Evolutionary conservation across 2,329 filamentous ascomycete species (phyloP).

Genomic region (Diaporthe destruens): DNA sequence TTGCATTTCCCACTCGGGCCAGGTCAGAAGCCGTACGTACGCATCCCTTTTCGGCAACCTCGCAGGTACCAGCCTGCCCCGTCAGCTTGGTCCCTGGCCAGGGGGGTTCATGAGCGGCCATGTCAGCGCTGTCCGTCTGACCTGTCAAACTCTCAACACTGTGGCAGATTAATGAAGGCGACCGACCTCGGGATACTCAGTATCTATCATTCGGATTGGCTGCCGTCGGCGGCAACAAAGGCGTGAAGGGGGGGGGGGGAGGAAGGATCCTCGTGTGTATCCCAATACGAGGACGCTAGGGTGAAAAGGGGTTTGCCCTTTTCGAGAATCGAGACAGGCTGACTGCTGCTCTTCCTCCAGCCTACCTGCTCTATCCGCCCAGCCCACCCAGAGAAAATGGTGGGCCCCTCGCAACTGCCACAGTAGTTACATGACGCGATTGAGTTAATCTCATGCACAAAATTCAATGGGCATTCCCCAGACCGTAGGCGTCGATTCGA

Average conservation of each 20-base stretch:
- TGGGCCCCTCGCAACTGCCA: neutral
- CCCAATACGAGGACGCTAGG: constrained; percentile 41
- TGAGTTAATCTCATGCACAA: constrained; percentile 3
- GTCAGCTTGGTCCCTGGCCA: constrained; percentile 16
- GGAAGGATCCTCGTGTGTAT: constrained; percentile 27
- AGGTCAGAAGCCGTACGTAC: constrained; percentile 7
- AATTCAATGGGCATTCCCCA: constrained; percentile 3
- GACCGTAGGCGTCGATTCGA: neutral
- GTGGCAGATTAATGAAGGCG: constrained; percentile 1
- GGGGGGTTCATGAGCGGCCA: neutral
- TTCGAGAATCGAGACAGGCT: constrained; percentile 9
- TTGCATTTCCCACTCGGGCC: neutral
- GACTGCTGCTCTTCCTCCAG: constrained; percentile 23
- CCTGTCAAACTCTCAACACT: neutral
- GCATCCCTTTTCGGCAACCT: constrained; percentile 20
- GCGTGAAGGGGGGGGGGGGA: neutral
- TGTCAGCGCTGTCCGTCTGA: constrained; percentile 1
- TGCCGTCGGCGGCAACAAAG: constrained; percentile 26
- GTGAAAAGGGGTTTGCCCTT: constrained; percentile 26
- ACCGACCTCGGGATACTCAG: constrained; percentile 12
- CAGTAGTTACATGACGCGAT: constrained; percentile 11
- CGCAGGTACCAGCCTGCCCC: constrained; percentile 15
- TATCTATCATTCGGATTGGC: constrained; percentile 15
- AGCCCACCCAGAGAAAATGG: constrained; percentile 16
- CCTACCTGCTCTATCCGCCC: constrained; percentile 14